A percentile compares a stretch with the other conserved stretches of the same genome.
Conservation (phyloP, 495 filamentous ascomycete species). For the Aspergillus saccharolyticus region DNA sequence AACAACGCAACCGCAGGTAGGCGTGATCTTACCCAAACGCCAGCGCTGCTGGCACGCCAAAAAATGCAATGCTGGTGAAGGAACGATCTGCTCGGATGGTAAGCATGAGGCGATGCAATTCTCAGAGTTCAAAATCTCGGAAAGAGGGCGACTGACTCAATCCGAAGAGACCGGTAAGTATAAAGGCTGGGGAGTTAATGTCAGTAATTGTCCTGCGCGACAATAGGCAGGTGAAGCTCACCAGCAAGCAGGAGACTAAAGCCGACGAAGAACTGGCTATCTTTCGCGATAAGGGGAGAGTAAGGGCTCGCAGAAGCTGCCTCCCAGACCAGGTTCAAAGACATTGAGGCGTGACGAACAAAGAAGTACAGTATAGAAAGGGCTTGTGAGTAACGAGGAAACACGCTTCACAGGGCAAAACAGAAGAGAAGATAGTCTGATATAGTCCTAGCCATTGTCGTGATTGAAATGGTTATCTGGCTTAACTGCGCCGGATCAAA, state of each 20-base stretch:
- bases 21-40: conserved; percentile 70
- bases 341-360: conserved; percentile 37
- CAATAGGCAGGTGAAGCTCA: conserved; percentile 18
- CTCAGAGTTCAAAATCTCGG: background rate
- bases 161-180: conserved; percentile 69
- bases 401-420: background rate
- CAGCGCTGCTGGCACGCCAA: conserved; percentile 82
- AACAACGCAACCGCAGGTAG: background rate
- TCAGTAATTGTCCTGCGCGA: conserved; percentile 13
- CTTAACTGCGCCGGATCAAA: conserved; percentile 18
- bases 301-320: conserved; percentile 80
- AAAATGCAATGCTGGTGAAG: conserved; percentile 65
- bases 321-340: conserved; percentile 85
- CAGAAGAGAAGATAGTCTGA: background rate
- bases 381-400: background rate
- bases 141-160: conserved; percentile 59
- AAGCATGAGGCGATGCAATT: conserved; percentile 8
- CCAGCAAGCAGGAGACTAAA: conserved; percentile 70
- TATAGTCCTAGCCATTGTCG: conserved; percentile 10
- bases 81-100: conserved; percentile 64
- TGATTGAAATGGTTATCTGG: conserved; percentile 17
- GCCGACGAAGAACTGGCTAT: conserved; percentile 75
- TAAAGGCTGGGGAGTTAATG: conserved; percentile 38
- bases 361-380: background rate
- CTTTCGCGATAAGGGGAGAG: conserved; percentile 73